phyloP scores from a whole-genome alignment of 1,139 yeast genomes.

The Saccharomyces hybrid region DNA sequence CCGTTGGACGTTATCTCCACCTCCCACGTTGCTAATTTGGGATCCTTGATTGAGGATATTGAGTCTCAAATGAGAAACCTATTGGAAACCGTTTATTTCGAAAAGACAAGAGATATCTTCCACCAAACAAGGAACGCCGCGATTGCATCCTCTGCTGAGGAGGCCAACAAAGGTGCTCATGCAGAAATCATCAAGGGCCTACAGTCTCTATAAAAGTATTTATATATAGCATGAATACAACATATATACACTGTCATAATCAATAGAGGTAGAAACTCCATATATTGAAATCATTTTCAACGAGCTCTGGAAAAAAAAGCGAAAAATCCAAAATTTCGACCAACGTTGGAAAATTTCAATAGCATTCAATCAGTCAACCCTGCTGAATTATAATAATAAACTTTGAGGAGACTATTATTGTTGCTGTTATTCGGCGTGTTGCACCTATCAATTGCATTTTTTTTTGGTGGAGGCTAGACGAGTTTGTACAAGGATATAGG shows the following conservation, averaged over 20 bases:
- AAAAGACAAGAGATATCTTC: slow-evolving; percentile 77
- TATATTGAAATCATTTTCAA: not conserved
- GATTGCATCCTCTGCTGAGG: slow-evolving; percentile 10
- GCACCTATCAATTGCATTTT: not conserved
- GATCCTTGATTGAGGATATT: slow-evolving; percentile 77
- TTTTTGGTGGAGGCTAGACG: not conserved
- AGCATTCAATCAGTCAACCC: not conserved
- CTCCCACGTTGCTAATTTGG: slow-evolving; percentile 77
- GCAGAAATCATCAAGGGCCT: slow-evolving; percentile 29
- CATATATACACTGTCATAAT: too few species aligned
- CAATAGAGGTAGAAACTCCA: too few species aligned
- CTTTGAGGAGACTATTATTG: not conserved
- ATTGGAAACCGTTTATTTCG: slow-evolving; percentile 90
- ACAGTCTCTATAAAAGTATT: slow-evolving; percentile 18
- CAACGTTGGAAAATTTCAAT: not conserved
- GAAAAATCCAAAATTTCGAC: not conserved
- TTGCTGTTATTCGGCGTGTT: not conserved
- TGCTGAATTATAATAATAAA: too few species aligned
- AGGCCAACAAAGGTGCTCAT: slow-evolving; percentile 21
- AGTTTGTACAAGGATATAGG: too few species aligned
- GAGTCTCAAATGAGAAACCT: slow-evolving; percentile 82
- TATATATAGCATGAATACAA: too few species aligned
- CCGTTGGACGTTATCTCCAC: slow-evolving; percentile 1
- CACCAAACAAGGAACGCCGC: slow-evolving; percentile 22
- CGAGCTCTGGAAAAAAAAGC: not conserved